phyloP scores from a whole-genome alignment of 352 stramenopile species.

The Phytopythium oedochilum region DNA sequence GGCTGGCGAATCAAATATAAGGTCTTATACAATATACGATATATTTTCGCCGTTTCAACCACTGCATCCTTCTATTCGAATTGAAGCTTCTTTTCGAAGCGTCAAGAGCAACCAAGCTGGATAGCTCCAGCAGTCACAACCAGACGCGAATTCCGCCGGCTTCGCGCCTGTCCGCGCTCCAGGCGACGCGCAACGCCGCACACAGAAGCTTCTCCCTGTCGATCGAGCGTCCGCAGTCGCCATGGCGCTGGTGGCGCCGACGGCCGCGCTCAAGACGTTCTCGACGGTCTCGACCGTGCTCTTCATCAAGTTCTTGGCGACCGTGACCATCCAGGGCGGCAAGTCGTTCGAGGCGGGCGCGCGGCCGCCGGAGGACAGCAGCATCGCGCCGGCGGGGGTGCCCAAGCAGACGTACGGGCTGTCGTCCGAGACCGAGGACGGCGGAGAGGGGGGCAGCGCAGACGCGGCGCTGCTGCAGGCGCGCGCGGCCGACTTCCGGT shows the following conservation, averaged over 20 bases:
- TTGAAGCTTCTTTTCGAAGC: neutral
- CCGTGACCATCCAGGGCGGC: constrained; percentile 21
- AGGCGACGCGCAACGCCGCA: neutral
- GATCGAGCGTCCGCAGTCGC: neutral
- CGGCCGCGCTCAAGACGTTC: constrained; percentile 27
- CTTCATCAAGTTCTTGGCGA: constrained; percentile 32
- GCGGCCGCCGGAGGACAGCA: constrained; percentile 29
- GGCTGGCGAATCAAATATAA: no score
- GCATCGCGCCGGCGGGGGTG: constrained; percentile 18
- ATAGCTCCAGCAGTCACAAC: no score
- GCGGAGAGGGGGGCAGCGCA: constrained; percentile 6
- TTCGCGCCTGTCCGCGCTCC: neutral
- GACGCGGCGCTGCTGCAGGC: constrained; percentile 6
- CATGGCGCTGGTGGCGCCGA: constrained; percentile 16
- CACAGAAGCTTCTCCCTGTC: neutral
- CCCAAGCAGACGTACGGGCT: constrained; percentile 30
- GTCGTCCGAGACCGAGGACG: constrained; percentile 12
- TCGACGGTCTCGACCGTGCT: constrained; percentile 22
- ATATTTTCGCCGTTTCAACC: no score
- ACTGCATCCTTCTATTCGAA: neutral
- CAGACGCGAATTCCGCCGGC: neutral
- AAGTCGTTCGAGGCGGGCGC: constrained; percentile 33
- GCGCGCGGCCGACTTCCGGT: constrained; percentile 32
- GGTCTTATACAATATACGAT: neutral
- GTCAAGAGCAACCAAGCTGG: neutral